Evolutionary conservation across 495 filamentous ascomycete species (phyloP).

Genomic region (Aspergillus heteromorphus): DNA sequence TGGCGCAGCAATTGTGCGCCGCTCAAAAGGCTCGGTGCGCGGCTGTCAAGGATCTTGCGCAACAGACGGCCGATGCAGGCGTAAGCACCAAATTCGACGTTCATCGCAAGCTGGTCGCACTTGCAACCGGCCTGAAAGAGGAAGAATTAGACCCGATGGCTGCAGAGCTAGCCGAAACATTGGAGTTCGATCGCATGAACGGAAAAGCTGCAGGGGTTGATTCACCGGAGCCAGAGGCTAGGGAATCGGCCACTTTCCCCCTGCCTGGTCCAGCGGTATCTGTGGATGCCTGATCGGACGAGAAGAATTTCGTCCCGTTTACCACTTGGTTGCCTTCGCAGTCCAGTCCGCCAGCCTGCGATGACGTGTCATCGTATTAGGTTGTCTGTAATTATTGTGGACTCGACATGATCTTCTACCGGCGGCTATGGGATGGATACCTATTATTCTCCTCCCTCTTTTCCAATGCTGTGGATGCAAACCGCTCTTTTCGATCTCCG

Average conservation of each 20-base stretch:
- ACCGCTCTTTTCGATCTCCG: constrained; percentile 1
- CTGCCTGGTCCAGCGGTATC: constrained; percentile 25
- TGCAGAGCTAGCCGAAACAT: constrained; percentile 39
- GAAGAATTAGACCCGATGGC: constrained; percentile 47
- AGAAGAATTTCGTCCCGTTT: not conserved
- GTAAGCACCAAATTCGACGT: constrained; percentile 49
- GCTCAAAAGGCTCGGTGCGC: constrained; percentile 38
- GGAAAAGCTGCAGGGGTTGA: constrained; percentile 27
- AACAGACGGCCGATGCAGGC: constrained; percentile 44
- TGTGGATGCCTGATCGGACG: constrained; percentile 30
- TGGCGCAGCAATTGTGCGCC: constrained; percentile 31
- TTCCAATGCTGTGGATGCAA: constrained; percentile 12
- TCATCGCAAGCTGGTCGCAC: constrained; percentile 47
- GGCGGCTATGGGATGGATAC: constrained; percentile 5
- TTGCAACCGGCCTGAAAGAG: constrained; percentile 46
- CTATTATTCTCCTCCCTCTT: constrained; percentile 34
- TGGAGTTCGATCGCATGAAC: constrained; percentile 45
- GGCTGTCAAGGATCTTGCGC: constrained; percentile 39
- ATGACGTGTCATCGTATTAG: not conserved
- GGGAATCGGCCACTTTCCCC: constrained; percentile 22
- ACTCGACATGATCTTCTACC: not conserved
- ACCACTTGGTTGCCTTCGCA: not conserved
- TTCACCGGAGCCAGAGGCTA: constrained; percentile 26
- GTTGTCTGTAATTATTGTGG: not conserved
- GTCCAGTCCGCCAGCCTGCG: not conserved